Evolutionary conservation across 306 rosid species (phyloP).

Genomic region (Crataegus laevigata): DNA sequence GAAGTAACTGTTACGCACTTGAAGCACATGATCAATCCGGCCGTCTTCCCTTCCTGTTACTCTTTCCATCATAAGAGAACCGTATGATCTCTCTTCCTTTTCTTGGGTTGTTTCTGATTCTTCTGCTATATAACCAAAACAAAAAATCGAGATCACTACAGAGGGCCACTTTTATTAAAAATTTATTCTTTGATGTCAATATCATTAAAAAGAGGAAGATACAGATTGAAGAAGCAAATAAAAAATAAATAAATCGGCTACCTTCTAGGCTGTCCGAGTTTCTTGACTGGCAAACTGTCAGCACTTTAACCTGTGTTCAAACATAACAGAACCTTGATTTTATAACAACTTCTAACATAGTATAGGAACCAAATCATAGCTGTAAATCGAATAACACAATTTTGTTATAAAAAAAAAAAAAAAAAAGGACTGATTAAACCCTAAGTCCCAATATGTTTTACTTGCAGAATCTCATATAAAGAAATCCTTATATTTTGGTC

Average conservation of each 20-base stretch:
- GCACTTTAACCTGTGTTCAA: slow-evolving; percentile 73
- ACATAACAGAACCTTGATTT: slow-evolving; percentile 16
- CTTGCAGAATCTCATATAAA: not conserved
- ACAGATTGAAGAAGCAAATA: not conserved
- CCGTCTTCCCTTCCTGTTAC: slow-evolving; percentile 74
- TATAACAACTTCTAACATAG: slow-evolving; percentile 5
- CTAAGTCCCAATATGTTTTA: not conserved
- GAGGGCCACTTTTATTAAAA: not conserved
- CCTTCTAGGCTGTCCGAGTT: slow-evolving; percentile 45
- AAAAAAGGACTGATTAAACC: not conserved
- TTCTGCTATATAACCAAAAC: slow-evolving; percentile 28
- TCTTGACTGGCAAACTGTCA: slow-evolving; percentile 74
- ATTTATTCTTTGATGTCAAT: not conserved
- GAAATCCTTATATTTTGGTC: not conserved
- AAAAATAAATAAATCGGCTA: slow-evolving; percentile 9
- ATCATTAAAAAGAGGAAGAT: not conserved
- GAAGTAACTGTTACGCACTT: slow-evolving; percentile 31
- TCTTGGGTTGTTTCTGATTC: slow-evolving; percentile 44
- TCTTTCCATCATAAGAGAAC: slow-evolving; percentile 77
- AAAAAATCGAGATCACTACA: not conserved
- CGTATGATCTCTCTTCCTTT: slow-evolving; percentile 64
- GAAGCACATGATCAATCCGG: slow-evolving; percentile 89
- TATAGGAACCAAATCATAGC: slow-evolving; percentile 2
- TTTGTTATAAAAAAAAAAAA: not conserved
- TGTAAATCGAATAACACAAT: no score